These are phyloP conservation scores for Nicotiana noctiflora DNA, from an alignment of 257 asterid species.

Conservation along the genomic window DNA sequence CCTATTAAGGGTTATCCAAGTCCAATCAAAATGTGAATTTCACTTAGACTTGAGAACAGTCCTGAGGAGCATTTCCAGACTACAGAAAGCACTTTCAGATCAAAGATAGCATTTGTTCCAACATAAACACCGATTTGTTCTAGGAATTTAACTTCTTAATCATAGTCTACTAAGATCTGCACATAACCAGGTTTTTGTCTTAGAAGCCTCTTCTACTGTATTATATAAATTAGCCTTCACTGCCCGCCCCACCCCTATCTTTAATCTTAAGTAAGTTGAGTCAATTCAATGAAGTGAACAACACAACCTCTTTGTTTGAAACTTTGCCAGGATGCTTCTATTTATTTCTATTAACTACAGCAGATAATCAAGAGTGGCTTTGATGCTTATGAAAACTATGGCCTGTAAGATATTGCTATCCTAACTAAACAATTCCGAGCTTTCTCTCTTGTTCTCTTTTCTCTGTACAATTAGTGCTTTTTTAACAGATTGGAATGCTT, in stretches of 20 bases:
- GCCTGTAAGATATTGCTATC: neutral
- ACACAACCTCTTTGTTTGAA: too few species aligned
- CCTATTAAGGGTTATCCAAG: too few species aligned
- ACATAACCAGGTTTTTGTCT: too few species aligned
- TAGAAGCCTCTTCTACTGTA: too few species aligned
- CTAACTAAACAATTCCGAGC: neutral
- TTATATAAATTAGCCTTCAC: too few species aligned
- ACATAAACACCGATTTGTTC: too few species aligned
- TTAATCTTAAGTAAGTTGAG: too few species aligned
- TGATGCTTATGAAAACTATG: neutral
- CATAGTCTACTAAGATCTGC: neutral
- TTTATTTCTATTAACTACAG: neutral
- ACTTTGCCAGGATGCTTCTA: too few species aligned
- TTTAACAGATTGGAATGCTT: neutral
- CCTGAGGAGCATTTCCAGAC: neutral
- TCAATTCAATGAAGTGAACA: too few species aligned
- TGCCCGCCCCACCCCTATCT: too few species aligned
- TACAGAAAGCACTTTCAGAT: neutral
- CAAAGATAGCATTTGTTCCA: neutral
- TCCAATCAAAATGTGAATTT: neutral
- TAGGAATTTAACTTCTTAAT: neutral
- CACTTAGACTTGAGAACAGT: neutral
- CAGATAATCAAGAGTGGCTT: neutral
- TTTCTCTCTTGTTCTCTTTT: neutral
- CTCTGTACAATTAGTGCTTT: neutral